Conservation (phyloP, 345 rosid species). For the Rhodomyrtus tomentosa region DNA sequence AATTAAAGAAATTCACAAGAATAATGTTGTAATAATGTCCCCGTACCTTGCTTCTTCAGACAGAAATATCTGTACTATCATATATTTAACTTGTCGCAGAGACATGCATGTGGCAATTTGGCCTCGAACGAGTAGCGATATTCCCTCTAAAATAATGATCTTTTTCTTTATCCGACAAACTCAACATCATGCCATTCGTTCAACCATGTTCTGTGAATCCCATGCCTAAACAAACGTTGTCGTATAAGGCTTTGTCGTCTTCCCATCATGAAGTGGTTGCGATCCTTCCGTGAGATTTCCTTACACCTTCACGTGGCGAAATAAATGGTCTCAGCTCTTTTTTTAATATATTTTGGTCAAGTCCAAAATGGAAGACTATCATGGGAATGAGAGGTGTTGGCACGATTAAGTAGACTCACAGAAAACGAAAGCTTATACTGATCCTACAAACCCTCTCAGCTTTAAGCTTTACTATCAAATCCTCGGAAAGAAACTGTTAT, state of each 20-base stretch:
- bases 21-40: not conserved
- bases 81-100: not conserved
- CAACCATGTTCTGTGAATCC: not conserved
- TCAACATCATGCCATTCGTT: not conserved
- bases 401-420: no score
- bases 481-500: no score
- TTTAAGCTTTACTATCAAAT: no score
- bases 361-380: no score
- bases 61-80: not conserved
- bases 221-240: not conserved
- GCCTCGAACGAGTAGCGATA: not conserved
- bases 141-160: not conserved
- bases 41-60: not conserved
- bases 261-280: not conserved
- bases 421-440: no score
- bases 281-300: not conserved
- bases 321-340: not conserved
- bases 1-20: not conserved
- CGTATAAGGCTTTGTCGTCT: not conserved
- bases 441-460: no score
- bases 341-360: no score
- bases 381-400: no score
- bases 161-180: not conserved
- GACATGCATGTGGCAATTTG: not conserved
- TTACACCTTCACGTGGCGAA: not conserved